Base-by-base conservation (phyloP, 2,329 filamentous ascomycete species). In the Colletotrichum higginsianum region DNA sequence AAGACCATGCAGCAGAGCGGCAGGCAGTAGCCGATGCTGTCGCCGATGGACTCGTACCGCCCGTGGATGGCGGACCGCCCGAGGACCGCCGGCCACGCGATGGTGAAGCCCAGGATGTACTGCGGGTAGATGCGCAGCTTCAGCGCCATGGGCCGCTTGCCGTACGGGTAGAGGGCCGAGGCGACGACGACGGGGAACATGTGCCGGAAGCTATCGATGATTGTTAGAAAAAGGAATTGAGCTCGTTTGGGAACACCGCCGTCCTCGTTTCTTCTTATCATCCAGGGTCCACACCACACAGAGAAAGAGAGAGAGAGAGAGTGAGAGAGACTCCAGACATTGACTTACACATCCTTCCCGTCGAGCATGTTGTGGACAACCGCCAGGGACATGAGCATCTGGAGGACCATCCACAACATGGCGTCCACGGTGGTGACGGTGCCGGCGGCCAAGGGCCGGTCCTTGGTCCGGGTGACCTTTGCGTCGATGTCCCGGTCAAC, bases 401-500 rank as follows among this genome's bases (percentile, higher is more conserved):
- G 69, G 9, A 72, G 40, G 30, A 26, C 30, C 69, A 72, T 72
- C 69, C 69, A 72, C 3, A 72, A 18, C 62, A 75, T 74, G 21
- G 77, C 78, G 50, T 78, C 66, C 0, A 69, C 49, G 15, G 75
- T 76, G 11, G 74, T 75, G 13, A 79, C 71, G 38, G 58, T 67
- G 12, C 77, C 77, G 1, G 73, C 61, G 1, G 78, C 77, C 18
- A 79, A 53, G 0, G 78, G 78, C 1, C 78, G 76, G 30, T 77
- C 57, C 64, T 79, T 79, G 18, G 77, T 79, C n/a, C 78, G 75
- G 3, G 75, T 74, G 12, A 78, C 77, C 9, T 78, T 74, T 26
- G 72, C 70, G 46, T 79, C 78, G 38, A 79, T 77, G 44, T 78
- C 75, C 3, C 75, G 77, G 56, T 79, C 78, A 7, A 79, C 73